Evolutionary conservation across 1,284 basidiomycete genomes (phyloP), one percentile per base, ranked within the genome.

Genomic region (Agaricales sp.): DNA sequence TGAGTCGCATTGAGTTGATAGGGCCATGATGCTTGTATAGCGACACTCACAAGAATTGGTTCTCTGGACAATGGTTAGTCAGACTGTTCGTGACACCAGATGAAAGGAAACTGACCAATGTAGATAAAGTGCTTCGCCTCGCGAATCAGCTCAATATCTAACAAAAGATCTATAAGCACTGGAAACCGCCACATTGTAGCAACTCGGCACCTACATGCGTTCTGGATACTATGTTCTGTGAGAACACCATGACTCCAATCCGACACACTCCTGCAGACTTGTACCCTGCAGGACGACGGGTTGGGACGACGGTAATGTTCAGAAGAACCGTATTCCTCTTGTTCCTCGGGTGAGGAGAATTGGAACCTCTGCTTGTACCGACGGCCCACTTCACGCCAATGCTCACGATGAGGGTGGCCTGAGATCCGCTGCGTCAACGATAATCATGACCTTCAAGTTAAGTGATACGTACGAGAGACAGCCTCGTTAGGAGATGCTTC

Each of bases 221-320:
- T 81, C 66, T 93, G 91, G 51, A 94, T 87, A 63, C 84, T 88
- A 55, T 80, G 75, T 63, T 94, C 91, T 1, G 79, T 83, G 55
- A 93, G 70, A 19, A 92, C 86, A 16, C 92, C 92, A 60, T 92
- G 89, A 60, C 85, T 89, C 92, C 92, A 96, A 65, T 96, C 92
- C 2, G 75, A 81, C 14, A 92, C 85, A 53, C 87, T 91, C 48
- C 92, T 77, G 24, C 90, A 71, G 16, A 77, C 87, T 65, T 93
- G 90, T 14, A 92, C 83, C 21, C 69, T 70, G 57, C 82, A 83
- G 6, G 68, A 71, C 1, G 74, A 72, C 14, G 74, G 67, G 8
- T 68, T 67, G 0, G 70, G 64, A 3, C 61, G 62, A 2, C 63
- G 55, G 52, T 78, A 24, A 21, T 41, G 47, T 0, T 54, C 52